Base-by-base conservation (phyloP, 2,329 filamentous ascomycete genomes). In the Aspergillus aculeatus region DNA sequence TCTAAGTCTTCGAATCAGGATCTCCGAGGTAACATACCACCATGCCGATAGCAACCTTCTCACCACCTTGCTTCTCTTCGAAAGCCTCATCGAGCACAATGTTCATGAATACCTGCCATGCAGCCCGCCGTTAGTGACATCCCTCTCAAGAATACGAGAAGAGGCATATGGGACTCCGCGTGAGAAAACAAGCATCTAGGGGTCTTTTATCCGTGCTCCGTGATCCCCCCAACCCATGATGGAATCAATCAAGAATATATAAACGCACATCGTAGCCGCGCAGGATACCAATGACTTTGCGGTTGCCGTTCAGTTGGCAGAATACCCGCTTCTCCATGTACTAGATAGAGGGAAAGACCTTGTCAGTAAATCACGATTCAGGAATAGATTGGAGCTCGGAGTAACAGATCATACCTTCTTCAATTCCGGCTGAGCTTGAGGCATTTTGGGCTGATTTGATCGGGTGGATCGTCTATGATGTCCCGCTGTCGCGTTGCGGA, bases 271-370 rank as follows among this genome's bases (percentile, higher is more conserved):
- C 95, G 78, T 98, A 99, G 61, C 95, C 95, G 66, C 95, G 89
- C 60, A 99, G 85, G 54, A 96, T 86, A 58, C 96, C 95, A 76
- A 96, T 92, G 63, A 99, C 94, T 80, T 96, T 98, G 77, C 95
- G 90, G 78, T 93, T 96, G 73, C 95, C 95, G 79, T 99, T 99
- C 57, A 99, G 83, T 79, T 99, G 94, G 68, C 98, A 92, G 78
- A 97, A 96, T 74, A 99, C 86, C 80, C 94, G 87, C 87, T 99
- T 99, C 84, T 99, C 95, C 80, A 99, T 92, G 80, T 99, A 99
- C 95, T 99, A 44, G 16, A 63, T 64, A 32, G 63, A 32, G 31
- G 5, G 59, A 58, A 16, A 62, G 48, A 38, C 23, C 26, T 32
- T 12, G 38, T 44, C 38, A 44, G 38, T n/a, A 6, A 44, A 19